These are phyloP conservation scores for Galerina sulciceps DNA, from an alignment of 768 basidiomycete genomes.

Conservation along the genomic window DNA sequence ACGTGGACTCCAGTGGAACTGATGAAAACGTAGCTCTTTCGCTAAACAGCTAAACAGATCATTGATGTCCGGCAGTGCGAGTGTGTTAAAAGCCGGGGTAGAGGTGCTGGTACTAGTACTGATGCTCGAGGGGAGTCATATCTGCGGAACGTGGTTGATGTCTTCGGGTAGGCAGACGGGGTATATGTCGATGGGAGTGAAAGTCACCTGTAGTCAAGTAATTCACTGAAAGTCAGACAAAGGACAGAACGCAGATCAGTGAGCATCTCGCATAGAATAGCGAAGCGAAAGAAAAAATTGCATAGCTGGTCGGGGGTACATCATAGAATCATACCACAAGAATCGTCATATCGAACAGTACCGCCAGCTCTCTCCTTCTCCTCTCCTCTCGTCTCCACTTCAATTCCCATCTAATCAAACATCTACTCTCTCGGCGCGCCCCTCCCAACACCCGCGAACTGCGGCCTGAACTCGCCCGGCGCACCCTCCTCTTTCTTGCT, in stretches of 20 bases:
- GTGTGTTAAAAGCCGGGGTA: constrained; percentile 16
- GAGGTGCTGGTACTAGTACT: too few relatives aligned
- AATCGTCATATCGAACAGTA: constrained; percentile 22
- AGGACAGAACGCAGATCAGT: constrained; percentile 5
- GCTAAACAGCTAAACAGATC: constrained; percentile 58
- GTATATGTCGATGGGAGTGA: too few relatives aligned
- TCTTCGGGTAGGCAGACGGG: constrained; percentile 38
- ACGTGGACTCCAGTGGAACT: too few relatives aligned
- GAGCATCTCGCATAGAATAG: constrained; percentile 22
- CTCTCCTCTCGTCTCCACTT: too few relatives aligned
- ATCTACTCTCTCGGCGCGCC: constrained; percentile 78
- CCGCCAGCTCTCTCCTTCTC: constrained; percentile 16
- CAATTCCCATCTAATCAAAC: too few relatives aligned
- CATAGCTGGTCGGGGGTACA: constrained; percentile 27
- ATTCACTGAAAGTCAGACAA: neutral
- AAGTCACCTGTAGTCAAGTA: too few relatives aligned
- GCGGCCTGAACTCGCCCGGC: constrained; percentile 87
- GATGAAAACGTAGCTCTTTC: constrained; percentile 50
- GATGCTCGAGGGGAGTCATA: constrained; percentile 6
- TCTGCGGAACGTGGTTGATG: constrained; percentile 46
- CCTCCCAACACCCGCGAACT: constrained; percentile 88
- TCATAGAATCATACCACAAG: constrained; percentile 22
- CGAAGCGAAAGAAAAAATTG: constrained; percentile 20
- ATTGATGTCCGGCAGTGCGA: constrained; percentile 42
- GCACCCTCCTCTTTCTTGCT: constrained; percentile 87